Percentiles rank a stretch among this genome's conserved stretches.
phyloP scores from a whole-genome alignment of 345 rosid genomes.

The Murraya koenigii region DNA sequence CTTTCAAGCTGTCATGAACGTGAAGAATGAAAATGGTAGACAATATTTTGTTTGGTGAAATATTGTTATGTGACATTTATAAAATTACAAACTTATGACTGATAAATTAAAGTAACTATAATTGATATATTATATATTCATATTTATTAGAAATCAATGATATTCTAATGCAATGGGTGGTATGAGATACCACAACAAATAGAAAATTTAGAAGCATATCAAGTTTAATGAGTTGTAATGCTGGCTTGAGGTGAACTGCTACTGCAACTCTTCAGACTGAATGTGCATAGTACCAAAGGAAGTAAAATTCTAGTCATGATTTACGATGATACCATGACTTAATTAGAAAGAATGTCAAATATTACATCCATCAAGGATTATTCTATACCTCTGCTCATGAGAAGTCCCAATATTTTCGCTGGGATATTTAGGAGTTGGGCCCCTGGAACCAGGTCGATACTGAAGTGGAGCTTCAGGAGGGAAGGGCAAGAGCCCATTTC shows the following conservation, averaged over 20 bases:
- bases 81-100: background rate
- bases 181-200: background rate
- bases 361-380: background rate
- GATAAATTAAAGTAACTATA: background rate
- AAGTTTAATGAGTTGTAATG: background rate
- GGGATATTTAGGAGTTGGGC: conserved; percentile 30
- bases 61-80: background rate
- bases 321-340: background rate
- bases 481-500: conserved; percentile 32
- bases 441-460: conserved; percentile 36
- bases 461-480: conserved; percentile 28
- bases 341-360: background rate
- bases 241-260: background rate
- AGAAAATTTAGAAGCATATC: conserved; percentile 1
- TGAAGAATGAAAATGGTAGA: background rate
- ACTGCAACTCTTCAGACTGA: background rate
- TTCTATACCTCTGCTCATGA: conserved; percentile 47
- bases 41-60: background rate
- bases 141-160: background rate
- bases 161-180: background rate
- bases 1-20: background rate
- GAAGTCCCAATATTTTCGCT: conserved; percentile 34
- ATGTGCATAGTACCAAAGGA: background rate
- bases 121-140: background rate
- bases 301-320: background rate